These are phyloP conservation scores for Fraxinus latifolia DNA, from an alignment of 305 asterid species.

Conservation along the genomic window DNA sequence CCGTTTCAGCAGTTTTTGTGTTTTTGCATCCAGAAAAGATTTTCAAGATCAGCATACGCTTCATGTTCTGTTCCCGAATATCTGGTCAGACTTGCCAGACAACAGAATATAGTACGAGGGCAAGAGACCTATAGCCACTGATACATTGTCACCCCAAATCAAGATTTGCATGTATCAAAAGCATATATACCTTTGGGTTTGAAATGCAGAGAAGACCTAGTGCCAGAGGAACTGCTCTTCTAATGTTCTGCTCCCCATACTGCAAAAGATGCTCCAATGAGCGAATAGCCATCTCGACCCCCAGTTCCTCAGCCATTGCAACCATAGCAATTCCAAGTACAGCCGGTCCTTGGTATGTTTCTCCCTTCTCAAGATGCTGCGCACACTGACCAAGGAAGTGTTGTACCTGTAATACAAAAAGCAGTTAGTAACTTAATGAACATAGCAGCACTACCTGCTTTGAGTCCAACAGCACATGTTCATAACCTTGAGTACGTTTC, in stretches of 20 bases:
- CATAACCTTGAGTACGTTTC: conserved; percentile 88
- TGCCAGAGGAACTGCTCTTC: conserved; percentile 89
- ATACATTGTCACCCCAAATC: not conserved
- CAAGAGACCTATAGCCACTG: not conserved
- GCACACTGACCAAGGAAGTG: conserved; percentile 94
- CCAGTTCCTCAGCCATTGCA: conserved; percentile 96
- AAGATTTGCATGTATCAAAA: not conserved
- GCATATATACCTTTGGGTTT: conserved; percentile 70
- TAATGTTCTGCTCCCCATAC: conserved; percentile 88
- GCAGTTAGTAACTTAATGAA: conserved; percentile 18
- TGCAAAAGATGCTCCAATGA: conserved; percentile 91
- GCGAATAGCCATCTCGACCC: conserved; percentile 93
- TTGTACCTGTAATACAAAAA: conserved; percentile 65
- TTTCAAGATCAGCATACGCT: not conserved
- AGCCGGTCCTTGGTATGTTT: conserved; percentile 87
- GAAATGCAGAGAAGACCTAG: conserved; percentile 94
- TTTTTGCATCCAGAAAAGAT: not conserved
- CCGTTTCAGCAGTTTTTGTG: not conserved
- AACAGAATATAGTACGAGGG: not conserved
- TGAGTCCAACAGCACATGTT: conserved; percentile 15
- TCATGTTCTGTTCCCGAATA: not conserved
- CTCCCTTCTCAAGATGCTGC: conserved; percentile 85
- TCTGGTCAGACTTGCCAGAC: not conserved
- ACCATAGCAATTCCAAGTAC: conserved; percentile 99
- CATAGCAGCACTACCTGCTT: not conserved